Base-by-base conservation (phyloP, 306 rosid species). In the Sindora glabra region DNA sequence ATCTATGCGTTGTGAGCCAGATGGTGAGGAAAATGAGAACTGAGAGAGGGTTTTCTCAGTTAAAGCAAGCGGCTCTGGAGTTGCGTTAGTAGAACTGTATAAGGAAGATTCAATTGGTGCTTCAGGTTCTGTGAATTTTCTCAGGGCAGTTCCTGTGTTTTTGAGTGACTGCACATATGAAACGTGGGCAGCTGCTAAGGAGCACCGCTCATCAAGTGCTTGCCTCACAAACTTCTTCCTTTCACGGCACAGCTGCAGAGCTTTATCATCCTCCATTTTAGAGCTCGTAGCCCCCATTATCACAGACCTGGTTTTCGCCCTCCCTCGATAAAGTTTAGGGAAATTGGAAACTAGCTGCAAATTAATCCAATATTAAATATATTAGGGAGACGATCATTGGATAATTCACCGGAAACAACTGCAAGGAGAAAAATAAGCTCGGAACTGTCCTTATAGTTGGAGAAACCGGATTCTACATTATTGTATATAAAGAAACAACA, bases 201-300 rank as follows among this genome's bases (percentile, higher is more conserved):
- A 82, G 72, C 97, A 94, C 27, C 97, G 82, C 8, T 97, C 94
- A 51, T 94, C 89, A 53, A 94, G 95, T 11, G 97, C 95, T 83
- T 79, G 95, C 71, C 79, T 86, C 50, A 92, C 94, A 73, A 82
- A 84, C 59, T 82, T 92, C 79, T 75, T 92, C 78, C 99, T 78
- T 46, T 78, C 96, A n/a, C 90, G 95, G 69, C 99, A 92, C 26
- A 92, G 74, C 45, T 81, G 82, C 37, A 89, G 70, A 44, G 84
- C 95, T 74, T 84, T 89, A 46, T 94, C 97, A 48, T 94, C 97
- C 77, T 94, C 99, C 60, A 79, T 60, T 79, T 67, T 94, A 45
- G 99, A 89, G 69, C 49, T 82, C 48, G 95, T 66, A 46, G 72
- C 82, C 12, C 99, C 99, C 95, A 94, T 94, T 73, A 40, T 68